phyloP scores from a whole-genome alignment of 371 early-diverging fungal species.

The Entomophthora muscae region DNA sequence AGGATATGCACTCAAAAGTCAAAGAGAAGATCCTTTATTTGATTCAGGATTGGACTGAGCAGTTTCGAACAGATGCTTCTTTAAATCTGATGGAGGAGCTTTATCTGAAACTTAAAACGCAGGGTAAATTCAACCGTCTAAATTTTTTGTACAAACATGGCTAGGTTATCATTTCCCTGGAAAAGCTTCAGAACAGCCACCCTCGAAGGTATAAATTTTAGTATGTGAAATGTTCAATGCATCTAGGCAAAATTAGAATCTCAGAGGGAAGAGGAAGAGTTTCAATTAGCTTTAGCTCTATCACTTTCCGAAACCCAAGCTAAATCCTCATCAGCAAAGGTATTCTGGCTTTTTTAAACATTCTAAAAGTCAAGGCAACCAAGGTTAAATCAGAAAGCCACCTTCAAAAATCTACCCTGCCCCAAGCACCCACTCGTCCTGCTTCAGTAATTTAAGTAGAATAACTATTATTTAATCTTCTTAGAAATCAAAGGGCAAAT shows the following conservation, averaged over 20 bases:
- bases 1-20: slow-evolving; percentile 55
- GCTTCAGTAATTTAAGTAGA: not conserved
- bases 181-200: slow-evolving; percentile 39
- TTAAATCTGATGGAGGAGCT: slow-evolving; percentile 79
- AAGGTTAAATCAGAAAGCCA: not conserved
- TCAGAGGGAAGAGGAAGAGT: slow-evolving; percentile 61
- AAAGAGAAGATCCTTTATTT: slow-evolving; percentile 59
- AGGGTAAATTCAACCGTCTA: slow-evolving; percentile 25
- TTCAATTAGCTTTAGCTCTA: slow-evolving; percentile 78
- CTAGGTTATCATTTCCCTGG: slow-evolving; percentile 52
- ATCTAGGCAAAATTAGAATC: slow-evolving; percentile 5
- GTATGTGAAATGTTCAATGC: too few species aligned
- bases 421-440: not conserved
- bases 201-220: slow-evolving; percentile 46
- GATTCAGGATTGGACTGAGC: slow-evolving; percentile 80
- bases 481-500: slow-evolving; percentile 19
- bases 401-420: not conserved
- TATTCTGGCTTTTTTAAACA: not conserved
- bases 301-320: slow-evolving; percentile 59
- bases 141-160: too few species aligned
- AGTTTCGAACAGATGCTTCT: slow-evolving; percentile 58
- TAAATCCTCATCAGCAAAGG: slow-evolving; percentile 18
- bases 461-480: not conserved
- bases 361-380: too few species aligned
- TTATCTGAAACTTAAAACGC: slow-evolving; percentile 40